A percentile compares a stretch with the other conserved stretches of the same genome.
These are phyloP conservation scores for Oryza meyeriana DNA, from an alignment of 176 grass and related monocot genomes.

Conservation along the genomic window DNA sequence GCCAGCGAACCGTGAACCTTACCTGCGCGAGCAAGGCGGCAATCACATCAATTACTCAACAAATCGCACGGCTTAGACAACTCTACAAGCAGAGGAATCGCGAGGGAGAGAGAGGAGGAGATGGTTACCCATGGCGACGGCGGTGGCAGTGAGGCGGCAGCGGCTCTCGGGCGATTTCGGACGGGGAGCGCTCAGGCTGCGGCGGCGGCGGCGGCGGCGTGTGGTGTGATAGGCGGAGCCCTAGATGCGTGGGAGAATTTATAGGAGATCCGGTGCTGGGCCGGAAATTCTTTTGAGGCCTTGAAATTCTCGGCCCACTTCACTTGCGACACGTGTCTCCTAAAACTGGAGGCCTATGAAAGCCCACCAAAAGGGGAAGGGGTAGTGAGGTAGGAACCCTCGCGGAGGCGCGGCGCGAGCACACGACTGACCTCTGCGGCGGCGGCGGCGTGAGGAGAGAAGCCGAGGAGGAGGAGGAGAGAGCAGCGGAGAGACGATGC, in stretches of 20 bases:
- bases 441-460: neutral
- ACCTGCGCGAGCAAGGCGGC: constrained; percentile 27
- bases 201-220: neutral
- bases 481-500: constrained; percentile 39
- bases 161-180: neutral
- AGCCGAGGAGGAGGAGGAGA: neutral
- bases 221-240: neutral
- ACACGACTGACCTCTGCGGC: neutral
- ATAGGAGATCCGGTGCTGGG: constrained; percentile 10
- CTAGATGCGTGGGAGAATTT: neutral
- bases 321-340: neutral
- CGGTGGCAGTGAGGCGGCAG: constrained; percentile 11
- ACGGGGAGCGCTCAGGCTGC: no score
- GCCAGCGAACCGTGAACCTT: constrained; percentile 90
- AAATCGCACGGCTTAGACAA: neutral
- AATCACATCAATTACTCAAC: neutral
- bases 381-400: neutral
- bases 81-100: neutral
- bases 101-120: neutral
- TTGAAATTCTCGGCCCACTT: neutral
- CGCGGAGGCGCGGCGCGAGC: constrained; percentile 12
- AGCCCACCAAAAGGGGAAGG: neutral
- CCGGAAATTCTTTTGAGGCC: neutral
- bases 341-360: neutral
- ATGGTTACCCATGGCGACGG: constrained; percentile 55